These are phyloP conservation scores for Penicillium pancosmium DNA, from an alignment of 495 filamentous ascomycete species.

Conservation along the genomic window DNA sequence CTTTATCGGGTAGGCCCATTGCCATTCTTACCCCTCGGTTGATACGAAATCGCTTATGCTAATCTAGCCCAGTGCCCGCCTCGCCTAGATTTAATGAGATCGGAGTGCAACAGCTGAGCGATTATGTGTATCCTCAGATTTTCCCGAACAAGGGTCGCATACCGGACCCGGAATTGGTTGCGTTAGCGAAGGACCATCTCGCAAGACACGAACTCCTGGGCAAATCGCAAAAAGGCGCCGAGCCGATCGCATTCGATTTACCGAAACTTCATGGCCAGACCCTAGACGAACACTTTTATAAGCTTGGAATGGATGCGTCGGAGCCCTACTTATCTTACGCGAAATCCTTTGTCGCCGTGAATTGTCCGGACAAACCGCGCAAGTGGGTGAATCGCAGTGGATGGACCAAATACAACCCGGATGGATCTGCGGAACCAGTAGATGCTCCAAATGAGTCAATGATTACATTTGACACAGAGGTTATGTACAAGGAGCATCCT, in stretches of 20 bases:
- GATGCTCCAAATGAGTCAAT: constrained; percentile 76
- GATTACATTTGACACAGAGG: constrained; percentile 94
- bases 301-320: constrained; percentile 81
- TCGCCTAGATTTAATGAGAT: constrained; percentile 83
- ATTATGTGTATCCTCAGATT: constrained; percentile 78
- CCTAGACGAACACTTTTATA: constrained; percentile 94
- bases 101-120: constrained; percentile 89
- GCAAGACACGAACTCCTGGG: constrained; percentile 83
- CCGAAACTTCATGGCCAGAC: constrained; percentile 77
- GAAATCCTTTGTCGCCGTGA: constrained; percentile 66
- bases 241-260: constrained; percentile 83
- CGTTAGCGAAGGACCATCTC: constrained; percentile 83
- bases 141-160: constrained; percentile 64
- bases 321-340: constrained; percentile 83
- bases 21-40: background rate
- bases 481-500: constrained; percentile 88
- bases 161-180: constrained; percentile 69
- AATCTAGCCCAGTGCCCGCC: constrained; percentile 51
- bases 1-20: constrained; percentile 41
- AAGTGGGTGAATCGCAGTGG: constrained; percentile 81
- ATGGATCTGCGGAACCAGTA: constrained; percentile 71
- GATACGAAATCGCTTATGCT: constrained; percentile 22
- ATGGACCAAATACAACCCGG: constrained; percentile 88
- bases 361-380: constrained; percentile 72
- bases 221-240: constrained; percentile 76